These are phyloP conservation scores for Trapa incisa DNA, from an alignment of 345 rosid species.

Conservation along the genomic window DNA sequence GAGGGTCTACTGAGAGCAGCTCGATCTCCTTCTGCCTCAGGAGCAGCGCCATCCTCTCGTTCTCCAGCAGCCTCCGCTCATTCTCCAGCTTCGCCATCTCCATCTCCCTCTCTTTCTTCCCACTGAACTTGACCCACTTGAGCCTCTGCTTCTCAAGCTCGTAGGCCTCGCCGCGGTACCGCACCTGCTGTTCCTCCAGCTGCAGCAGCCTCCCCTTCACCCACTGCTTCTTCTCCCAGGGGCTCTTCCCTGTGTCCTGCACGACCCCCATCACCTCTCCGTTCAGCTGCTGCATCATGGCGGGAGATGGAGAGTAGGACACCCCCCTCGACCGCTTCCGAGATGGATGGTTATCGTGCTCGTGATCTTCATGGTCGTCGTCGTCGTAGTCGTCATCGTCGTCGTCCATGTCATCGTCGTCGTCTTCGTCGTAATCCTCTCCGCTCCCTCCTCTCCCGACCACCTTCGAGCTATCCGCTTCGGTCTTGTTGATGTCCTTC, in stretches of 20 bases:
- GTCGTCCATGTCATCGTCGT: conserved; percentile 40
- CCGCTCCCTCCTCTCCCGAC: conserved; percentile 22
- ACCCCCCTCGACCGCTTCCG: conserved; percentile 31
- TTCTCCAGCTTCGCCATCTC: conserved; percentile 74
- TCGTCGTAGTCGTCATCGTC: conserved; percentile 30
- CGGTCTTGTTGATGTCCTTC: conserved; percentile 14
- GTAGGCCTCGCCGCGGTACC: conserved; percentile 43
- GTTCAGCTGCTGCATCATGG: conserved; percentile 33
- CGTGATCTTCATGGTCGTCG: conserved; percentile 25
- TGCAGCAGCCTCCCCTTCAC: conserved; percentile 44
- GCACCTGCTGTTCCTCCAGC: conserved; percentile 61
- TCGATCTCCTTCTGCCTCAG: conserved; percentile 66
- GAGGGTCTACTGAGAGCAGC: conserved; percentile 21
- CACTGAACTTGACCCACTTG: conserved; percentile 80
- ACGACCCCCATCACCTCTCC: conserved; percentile 30
- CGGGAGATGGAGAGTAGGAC: conserved; percentile 9
- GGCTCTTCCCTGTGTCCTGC: conserved; percentile 45
- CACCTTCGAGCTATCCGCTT: conserved; percentile 28
- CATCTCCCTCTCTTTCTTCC: conserved; percentile 94
- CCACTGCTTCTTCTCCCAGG: conserved; percentile 92
- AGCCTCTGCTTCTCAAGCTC: conserved; percentile 85
- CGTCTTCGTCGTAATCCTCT: conserved; percentile 40
- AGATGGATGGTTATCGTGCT: conserved; percentile 16
- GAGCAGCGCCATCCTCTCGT: conserved; percentile 58
- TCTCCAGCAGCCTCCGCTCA: conserved; percentile 51